Evolutionary conservation across 768 basidiomycete genomes (phyloP).

Genomic region (Mrakia hoshinonis): DNA sequence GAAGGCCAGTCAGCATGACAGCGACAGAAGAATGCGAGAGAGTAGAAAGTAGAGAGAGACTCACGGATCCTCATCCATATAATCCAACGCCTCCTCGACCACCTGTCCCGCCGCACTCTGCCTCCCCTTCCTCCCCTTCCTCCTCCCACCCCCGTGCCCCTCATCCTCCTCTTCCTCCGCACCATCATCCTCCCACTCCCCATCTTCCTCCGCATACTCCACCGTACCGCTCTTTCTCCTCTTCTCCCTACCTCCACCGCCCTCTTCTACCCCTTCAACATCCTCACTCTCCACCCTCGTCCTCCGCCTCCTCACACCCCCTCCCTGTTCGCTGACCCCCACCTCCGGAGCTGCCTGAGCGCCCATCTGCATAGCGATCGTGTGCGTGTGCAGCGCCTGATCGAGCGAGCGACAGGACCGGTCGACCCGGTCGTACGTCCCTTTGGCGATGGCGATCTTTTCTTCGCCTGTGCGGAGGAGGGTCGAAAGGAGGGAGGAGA

Average conservation of each 20-base stretch:
- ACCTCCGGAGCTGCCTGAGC: not conserved
- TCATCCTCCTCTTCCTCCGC: not conserved
- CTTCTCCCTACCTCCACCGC: not conserved
- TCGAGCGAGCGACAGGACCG: conserved; percentile 41
- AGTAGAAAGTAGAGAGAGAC: not conserved
- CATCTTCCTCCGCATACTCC: not conserved
- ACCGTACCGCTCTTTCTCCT: not conserved
- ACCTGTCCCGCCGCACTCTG: not conserved
- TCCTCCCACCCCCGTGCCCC: not conserved
- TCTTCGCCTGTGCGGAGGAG: conserved; percentile 39
- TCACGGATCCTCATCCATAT: conserved; percentile 5
- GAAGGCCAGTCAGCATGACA: too few relatives aligned
- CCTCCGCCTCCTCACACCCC: too few relatives aligned
- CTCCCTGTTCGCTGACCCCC: too few relatives aligned
- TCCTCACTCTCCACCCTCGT: too few relatives aligned
- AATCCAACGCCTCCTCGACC: not conserved
- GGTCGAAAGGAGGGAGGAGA: conserved; percentile 36
- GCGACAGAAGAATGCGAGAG: not conserved
- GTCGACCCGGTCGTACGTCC: conserved; percentile 40
- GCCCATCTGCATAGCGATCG: not conserved
- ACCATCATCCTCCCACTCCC: not conserved
- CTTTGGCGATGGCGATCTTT: conserved; percentile 40
- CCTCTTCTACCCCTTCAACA: not conserved
- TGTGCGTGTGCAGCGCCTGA: conserved; percentile 32
- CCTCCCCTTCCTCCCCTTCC: not conserved